These are phyloP conservation scores for Ramaria rubella DNA, from an alignment of 768 basidiomycete genomes.

Conservation along the genomic window DNA sequence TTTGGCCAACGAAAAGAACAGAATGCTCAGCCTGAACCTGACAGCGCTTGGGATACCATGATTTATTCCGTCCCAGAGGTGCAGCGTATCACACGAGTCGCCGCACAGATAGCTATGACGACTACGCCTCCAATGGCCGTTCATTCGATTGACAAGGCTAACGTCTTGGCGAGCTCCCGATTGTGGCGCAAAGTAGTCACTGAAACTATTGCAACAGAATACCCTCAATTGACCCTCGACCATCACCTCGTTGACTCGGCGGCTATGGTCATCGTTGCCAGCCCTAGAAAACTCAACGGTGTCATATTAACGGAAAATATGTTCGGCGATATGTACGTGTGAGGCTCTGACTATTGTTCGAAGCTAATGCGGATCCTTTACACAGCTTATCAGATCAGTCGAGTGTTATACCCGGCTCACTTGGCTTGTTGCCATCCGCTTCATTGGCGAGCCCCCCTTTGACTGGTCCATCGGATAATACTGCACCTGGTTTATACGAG, in stretches of 20 bases:
- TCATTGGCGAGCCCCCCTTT: slow-evolving; percentile 85
- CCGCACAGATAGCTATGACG: slow-evolving; percentile 83
- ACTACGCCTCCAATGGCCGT: slow-evolving; percentile 80
- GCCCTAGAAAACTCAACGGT: slow-evolving; percentile 89
- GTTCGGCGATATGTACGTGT: slow-evolving; percentile 91
- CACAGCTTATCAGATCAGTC: slow-evolving; percentile 89
- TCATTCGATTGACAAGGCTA: slow-evolving; percentile 97
- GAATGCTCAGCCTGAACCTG: slow-evolving; percentile 52
- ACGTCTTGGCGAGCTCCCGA: slow-evolving; percentile 91
- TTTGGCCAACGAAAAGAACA: slow-evolving; percentile 92
- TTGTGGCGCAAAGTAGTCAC: slow-evolving; percentile 92
- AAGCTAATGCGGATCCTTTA: slow-evolving; percentile 1
- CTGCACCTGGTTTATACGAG: slow-evolving; percentile 88
- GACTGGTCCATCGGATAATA: slow-evolving; percentile 47
- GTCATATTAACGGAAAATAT: slow-evolving; percentile 92
- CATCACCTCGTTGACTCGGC: slow-evolving; percentile 95
- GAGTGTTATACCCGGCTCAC: slow-evolving; percentile 95
- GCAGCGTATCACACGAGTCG: slow-evolving; percentile 90
- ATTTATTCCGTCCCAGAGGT: slow-evolving; percentile 89
- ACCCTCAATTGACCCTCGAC: slow-evolving; percentile 79
- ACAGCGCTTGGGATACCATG: slow-evolving; percentile 88
- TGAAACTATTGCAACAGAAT: slow-evolving; percentile 78
- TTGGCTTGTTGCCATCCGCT: slow-evolving; percentile 93
- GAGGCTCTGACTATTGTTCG: slow-evolving; percentile 5
- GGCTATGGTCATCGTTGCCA: slow-evolving; percentile 89